A percentile compares a stretch with the other conserved stretches of the same genome.
These are phyloP conservation scores for Cladorrhinum sp. DNA, from an alignment of 2,329 filamentous ascomycete species.

Conservation along the genomic window DNA sequence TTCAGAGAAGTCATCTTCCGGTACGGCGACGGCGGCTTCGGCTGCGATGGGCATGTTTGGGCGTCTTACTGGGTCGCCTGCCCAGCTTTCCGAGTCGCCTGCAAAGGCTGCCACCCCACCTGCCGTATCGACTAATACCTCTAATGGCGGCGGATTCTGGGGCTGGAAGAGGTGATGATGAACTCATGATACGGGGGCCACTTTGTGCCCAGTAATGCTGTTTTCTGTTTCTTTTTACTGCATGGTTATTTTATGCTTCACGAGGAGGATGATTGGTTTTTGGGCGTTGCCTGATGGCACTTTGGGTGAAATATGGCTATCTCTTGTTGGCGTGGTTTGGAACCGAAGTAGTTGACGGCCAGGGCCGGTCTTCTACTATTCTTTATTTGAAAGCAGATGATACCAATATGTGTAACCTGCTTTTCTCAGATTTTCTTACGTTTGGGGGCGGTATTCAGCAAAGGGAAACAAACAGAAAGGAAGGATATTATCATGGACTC, in stretches of 20 bases:
- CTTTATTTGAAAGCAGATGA: not conserved
- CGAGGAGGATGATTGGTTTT: not conserved
- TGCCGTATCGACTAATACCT: constrained; percentile 14
- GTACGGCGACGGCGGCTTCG: constrained; percentile 31
- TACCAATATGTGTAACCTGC: not conserved
- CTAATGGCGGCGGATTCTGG: constrained; percentile 49
- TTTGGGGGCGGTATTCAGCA: not conserved
- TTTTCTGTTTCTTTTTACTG: not conserved
- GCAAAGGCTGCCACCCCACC: constrained; percentile 19
- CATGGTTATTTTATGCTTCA: not conserved
- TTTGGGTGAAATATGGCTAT: not conserved
- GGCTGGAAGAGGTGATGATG: constrained; percentile 46
- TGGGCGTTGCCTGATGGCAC: not conserved
- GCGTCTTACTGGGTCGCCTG: constrained; percentile 40
- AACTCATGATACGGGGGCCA: not conserved
- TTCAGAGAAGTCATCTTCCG: constrained; percentile 15
- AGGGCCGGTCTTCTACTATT: not conserved
- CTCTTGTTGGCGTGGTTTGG: not conserved
- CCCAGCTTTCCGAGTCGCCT: constrained; percentile 22
- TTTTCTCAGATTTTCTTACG: not conserved
- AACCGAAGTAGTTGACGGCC: not conserved
- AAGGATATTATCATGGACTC: constrained; percentile 1
- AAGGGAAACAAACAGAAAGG: not conserved
- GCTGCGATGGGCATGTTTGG: constrained; percentile 51
- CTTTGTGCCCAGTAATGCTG: not conserved